Evolutionary conservation across 805 yeast genomes (phyloP).

Genomic region (Pichia nakasei): DNA sequence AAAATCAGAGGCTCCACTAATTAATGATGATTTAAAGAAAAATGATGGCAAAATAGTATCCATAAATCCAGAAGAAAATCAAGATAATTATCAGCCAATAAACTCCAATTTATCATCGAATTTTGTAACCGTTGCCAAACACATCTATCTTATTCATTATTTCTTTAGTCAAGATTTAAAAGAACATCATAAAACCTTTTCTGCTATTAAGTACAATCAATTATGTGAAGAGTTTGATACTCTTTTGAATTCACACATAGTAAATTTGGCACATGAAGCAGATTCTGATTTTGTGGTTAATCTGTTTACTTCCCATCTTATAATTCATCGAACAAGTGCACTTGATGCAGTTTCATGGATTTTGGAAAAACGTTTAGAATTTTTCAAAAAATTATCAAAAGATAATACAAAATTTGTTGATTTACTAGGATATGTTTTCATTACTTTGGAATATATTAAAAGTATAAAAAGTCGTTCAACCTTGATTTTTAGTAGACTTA

Average conservation of each 20-base stretch:
- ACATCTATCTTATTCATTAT: constrained; percentile 17
- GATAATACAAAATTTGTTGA: constrained; percentile 16
- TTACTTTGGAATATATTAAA: constrained; percentile 20
- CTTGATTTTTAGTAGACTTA: constrained; percentile 13
- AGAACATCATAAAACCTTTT: constrained; percentile 4
- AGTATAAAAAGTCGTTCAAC: constrained; percentile 20
- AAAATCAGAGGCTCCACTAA: background rate
- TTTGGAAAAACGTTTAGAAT: constrained; percentile 15
- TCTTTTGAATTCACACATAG: constrained; percentile 16
- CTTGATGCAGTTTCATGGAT: constrained; percentile 18
- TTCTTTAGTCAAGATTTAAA: constrained; percentile 16
- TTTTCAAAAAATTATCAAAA: constrained; percentile 8
- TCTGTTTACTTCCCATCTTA: constrained; percentile 18
- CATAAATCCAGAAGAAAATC: constrained; percentile 2
- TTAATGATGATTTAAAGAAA: background rate
- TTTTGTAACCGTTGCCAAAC: constrained; percentile 20
- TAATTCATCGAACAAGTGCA: constrained; percentile 15
- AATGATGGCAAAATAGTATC: background rate
- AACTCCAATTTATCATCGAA: constrained; percentile 12
- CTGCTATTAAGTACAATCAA: constrained; percentile 13
- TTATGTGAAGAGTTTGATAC: constrained; percentile 14
- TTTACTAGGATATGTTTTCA: constrained; percentile 23
- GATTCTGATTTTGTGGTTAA: constrained; percentile 23
- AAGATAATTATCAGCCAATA: constrained; percentile 3
- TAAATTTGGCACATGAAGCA: constrained; percentile 18